These are phyloP conservation scores for Salvia miltiorrhiza DNA, from an alignment of 257 asterid genomes.

Conservation along the genomic window DNA sequence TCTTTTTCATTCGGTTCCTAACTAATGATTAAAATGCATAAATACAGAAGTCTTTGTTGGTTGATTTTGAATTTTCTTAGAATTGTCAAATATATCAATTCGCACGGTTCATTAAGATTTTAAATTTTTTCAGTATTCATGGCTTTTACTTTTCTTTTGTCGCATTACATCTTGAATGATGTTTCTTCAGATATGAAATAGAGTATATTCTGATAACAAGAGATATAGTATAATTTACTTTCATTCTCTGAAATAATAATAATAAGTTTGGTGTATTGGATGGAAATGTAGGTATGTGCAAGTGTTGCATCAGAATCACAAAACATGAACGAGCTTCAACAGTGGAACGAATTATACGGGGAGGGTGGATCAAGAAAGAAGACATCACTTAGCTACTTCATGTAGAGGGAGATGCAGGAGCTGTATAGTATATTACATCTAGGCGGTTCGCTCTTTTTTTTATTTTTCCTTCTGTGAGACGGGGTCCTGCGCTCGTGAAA, in stretches of 20 bases:
- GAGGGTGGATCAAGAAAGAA: conserved; percentile 83
- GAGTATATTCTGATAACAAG: too few relatives aligned
- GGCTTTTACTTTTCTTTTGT: too few relatives aligned
- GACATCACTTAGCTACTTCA: conserved; percentile 65
- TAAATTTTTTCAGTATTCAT: too few relatives aligned
- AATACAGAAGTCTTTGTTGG: too few relatives aligned
- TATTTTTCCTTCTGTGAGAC: background rate
- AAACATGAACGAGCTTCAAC: conserved; percentile 68
- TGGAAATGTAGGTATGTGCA: conserved; percentile 60
- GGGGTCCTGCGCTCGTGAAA: conserved; percentile 1
- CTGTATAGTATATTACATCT: background rate
- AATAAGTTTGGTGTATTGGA: background rate
- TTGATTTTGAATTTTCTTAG: background rate
- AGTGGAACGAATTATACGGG: conserved; percentile 78
- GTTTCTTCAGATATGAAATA: background rate
- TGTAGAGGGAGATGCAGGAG: conserved; percentile 32
- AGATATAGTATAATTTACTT: background rate
- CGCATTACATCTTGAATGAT: too few relatives aligned
- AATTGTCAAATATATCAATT: background rate
- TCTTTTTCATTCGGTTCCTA: too few relatives aligned
- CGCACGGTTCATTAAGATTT: background rate
- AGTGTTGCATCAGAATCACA: conserved; percentile 68
- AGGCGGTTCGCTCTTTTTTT: background rate
- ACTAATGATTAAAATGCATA: too few relatives aligned
- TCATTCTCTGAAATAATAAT: too few relatives aligned